Conservation (phyloP, 2,329 filamentous ascomycete genomes). For the Fusarium nematophilum region DNA sequence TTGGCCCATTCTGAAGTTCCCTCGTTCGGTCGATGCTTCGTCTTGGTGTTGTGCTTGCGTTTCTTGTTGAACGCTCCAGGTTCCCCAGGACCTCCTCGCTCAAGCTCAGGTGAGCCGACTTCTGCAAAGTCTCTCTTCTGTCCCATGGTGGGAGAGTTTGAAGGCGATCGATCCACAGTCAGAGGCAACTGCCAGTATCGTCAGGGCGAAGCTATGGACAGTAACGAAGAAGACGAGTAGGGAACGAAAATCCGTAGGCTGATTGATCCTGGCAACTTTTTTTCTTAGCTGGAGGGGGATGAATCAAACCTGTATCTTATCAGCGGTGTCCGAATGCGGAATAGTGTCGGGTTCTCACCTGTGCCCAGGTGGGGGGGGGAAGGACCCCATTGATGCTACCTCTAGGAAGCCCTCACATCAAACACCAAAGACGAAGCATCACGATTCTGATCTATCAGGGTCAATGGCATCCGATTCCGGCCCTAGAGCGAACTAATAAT, state of each 20-base stretch:
- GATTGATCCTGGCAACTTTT: constrained; percentile 35
- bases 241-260: background rate
- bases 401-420: constrained; percentile 2
- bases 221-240: background rate
- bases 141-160: constrained; percentile 37
- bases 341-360: constrained; percentile 23
- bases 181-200: background rate
- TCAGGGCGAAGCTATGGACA: background rate
- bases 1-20: constrained; percentile 71
- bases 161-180: background rate
- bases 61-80: constrained; percentile 44
- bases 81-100: constrained; percentile 34
- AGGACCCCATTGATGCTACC: constrained; percentile 19
- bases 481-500: background rate
- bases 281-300: constrained; percentile 30
- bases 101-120: constrained; percentile 42
- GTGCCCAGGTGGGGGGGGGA: constrained; percentile 16
- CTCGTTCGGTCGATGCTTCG: constrained; percentile 57
- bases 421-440: constrained; percentile 14
- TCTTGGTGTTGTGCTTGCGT: constrained; percentile 48
- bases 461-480: constrained; percentile 23
- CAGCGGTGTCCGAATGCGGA: constrained; percentile 24
- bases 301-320: constrained; percentile 39
- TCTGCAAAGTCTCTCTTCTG: constrained; percentile 48
- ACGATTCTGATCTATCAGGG: constrained; percentile 17